A percentile compares a stretch with the other conserved stretches of the same genome.
Evolutionary conservation across 345 rosid species (phyloP).

Genomic region (Gossypium stocksii): DNA sequence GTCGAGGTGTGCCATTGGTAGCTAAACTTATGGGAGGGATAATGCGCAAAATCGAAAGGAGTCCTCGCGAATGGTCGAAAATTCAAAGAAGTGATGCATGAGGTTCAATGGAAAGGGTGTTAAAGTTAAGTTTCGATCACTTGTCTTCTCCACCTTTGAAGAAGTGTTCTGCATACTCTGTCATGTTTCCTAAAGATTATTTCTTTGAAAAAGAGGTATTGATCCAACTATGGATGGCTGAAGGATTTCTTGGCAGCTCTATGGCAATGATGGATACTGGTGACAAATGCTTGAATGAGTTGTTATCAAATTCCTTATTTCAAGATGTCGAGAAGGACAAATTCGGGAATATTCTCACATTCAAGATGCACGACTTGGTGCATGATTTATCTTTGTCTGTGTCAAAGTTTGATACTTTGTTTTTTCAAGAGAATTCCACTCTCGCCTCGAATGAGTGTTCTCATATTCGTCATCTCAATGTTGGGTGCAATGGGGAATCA

Average conservation of each 20-base stretch:
- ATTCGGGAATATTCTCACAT: background rate
- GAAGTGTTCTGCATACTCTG: conserved; percentile 15
- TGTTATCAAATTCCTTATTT: too few species aligned
- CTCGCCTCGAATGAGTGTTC: too few species aligned
- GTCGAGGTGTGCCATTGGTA: conserved; percentile 19
- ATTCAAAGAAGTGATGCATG: background rate
- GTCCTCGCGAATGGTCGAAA: background rate
- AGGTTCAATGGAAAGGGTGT: background rate
- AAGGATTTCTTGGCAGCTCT: too few species aligned
- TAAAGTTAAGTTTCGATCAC: conserved; percentile 14
- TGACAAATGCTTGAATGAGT: too few species aligned
- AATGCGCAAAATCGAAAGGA: background rate
- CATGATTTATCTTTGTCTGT: too few species aligned
- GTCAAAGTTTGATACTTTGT: background rate
- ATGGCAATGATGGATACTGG: too few species aligned
- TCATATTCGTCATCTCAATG: background rate
- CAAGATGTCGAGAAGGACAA: background rate
- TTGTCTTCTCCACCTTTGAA: background rate
- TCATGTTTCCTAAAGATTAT: background rate
- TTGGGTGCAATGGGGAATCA: background rate
- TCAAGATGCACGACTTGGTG: conserved; percentile 23
- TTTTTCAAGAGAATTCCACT: background rate
- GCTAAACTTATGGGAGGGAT: conserved; percentile 1
- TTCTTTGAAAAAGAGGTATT: too few species aligned
- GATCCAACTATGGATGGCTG: too few species aligned